Conservation (phyloP, 345 rosid genomes). For the Passiflora organensis region DNA sequence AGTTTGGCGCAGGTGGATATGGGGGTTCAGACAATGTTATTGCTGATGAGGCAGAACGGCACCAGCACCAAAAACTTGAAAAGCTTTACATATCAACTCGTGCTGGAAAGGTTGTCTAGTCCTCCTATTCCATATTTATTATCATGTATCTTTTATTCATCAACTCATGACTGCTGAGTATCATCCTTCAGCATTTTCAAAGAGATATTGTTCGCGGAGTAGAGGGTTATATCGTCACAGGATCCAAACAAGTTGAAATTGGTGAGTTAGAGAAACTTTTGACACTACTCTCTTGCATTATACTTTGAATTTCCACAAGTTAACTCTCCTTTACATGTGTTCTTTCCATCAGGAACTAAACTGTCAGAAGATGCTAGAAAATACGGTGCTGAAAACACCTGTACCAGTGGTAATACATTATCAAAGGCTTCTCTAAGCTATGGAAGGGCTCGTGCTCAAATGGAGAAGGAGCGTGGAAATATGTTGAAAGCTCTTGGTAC, state of each 20-base stretch:
- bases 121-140: conserved; percentile 5
- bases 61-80: conserved; percentile 80
- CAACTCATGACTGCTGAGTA: conserved; percentile 8
- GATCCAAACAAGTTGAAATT: conserved; percentile 89
- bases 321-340: conserved; percentile 2
- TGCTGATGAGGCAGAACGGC: conserved; percentile 72
- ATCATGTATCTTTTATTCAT: conserved; percentile 1
- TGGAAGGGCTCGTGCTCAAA: conserved; percentile 67
- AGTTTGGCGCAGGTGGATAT: conserved; percentile 90
- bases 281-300: background rate
- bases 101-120: conserved; percentile 62
- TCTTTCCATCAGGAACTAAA: conserved; percentile 57
- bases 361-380: conserved; percentile 80
- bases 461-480: conserved; percentile 85
- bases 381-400: conserved; percentile 81
- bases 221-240: conserved; percentile 77
- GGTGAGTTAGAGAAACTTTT: conserved; percentile 36
- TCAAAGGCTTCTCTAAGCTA: conserved; percentile 64
- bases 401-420: conserved; percentile 76
- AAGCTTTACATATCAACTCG: conserved; percentile 92
- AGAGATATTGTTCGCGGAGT: conserved; percentile 91
- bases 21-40: conserved; percentile 66
- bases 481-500: conserved; percentile 81
- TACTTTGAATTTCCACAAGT: background rate
- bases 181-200: conserved; percentile 70